Evolutionary conservation across 2,329 filamentous ascomycete species (phyloP), one percentile per base, ranked within the genome.

Genomic region (Fusarium denticulatum): DNA sequence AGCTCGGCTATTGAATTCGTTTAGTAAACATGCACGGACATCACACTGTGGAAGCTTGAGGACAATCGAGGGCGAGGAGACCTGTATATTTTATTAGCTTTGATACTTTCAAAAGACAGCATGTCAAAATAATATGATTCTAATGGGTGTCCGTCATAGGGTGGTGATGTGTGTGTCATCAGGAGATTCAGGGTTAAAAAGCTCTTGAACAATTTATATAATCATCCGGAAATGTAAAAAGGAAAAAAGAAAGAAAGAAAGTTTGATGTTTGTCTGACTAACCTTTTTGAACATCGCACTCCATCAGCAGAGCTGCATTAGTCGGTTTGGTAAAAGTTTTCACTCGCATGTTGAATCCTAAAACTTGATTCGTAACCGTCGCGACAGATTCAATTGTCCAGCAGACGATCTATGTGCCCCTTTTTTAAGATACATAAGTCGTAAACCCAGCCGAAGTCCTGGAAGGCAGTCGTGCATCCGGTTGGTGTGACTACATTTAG

Each of bases 141-240:
- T 63, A 55, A 45, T 46, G 43, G 64, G 58, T 65, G 61, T 79
- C 83, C 85, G 88, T 90, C 89, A 90, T 89, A 89, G 76, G 78
- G 83, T 88, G 81, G 81, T 89, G 84, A 87, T 88, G 84, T 86
- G 81, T 84, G 79, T 81, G 83, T 89, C 88, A 88, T 90, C 86
- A 89, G 86, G 79, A 83, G 81, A 83, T 76, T 88, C 88, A 90
- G 88, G 88, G 88, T 91, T 90, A 90, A 91, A 91, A 91, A 91
- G 88, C 88, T 90, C 88, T 87, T 89, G 86, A 85, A 81, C 64
- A 72, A 20, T 65, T 83, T 85, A 80, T 86, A 83, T 86, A 88
- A 90, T 89, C 88, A 87, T 90, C 73, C 86, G 71, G 66, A 73
- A 79, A 84, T 42, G 55, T 28, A 64, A 47, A 42, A 63, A 50